These are phyloP conservation scores for Camellia sinensis DNA, from an alignment of 148 eudicot genomes.

Conservation along the genomic window DNA sequence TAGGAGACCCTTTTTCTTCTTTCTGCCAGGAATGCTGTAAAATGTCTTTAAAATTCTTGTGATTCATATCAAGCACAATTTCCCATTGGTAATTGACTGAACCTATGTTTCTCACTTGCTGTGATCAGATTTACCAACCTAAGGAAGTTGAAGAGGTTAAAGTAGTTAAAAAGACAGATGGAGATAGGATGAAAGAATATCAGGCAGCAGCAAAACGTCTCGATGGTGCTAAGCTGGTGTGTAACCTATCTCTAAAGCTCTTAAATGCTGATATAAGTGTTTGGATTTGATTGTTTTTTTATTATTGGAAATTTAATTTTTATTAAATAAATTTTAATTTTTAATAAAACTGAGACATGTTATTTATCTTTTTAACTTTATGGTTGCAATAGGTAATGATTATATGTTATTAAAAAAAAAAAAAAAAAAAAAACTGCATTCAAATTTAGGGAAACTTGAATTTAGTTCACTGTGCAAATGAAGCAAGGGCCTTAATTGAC, in stretches of 20 bases:
- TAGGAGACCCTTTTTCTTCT: too few species aligned
- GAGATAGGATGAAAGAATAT: slow-evolving; percentile 57
- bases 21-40: too few species aligned
- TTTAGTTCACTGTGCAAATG: background rate
- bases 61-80: too few species aligned
- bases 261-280: background rate
- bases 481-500: background rate
- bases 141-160: slow-evolving; percentile 78
- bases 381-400: background rate
- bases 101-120: background rate
- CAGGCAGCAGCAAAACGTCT: slow-evolving; percentile 63
- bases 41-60: too few species aligned
- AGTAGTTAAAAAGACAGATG: slow-evolving; percentile 56
- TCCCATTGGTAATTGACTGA: background rate
- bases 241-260: slow-evolving; percentile 17
- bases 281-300: background rate
- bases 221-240: slow-evolving; percentile 57
- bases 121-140: slow-evolving; percentile 64
- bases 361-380: background rate
- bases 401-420: background rate
- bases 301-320: background rate
- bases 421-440: too few species aligned
- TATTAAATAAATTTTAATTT: background rate
- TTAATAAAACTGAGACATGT: background rate
- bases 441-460: too few species aligned